Base-by-base conservation (phyloP, 345 rosid genomes). In the Brassica nigra region DNA sequence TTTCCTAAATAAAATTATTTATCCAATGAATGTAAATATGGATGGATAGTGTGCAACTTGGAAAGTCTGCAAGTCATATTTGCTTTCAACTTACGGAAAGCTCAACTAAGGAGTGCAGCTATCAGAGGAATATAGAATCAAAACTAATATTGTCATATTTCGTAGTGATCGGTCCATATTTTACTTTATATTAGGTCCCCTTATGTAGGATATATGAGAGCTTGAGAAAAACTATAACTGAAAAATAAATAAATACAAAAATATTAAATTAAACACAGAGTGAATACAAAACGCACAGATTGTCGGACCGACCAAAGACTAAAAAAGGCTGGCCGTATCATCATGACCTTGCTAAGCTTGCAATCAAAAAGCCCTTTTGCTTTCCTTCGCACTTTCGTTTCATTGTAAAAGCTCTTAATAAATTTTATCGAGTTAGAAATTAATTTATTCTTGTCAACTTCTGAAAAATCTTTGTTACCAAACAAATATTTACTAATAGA, bases 291-390 rank as follows among this genome's bases (percentile, higher is more conserved):
- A 87, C 88, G 81, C 96, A 86, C 90, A 89, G 82, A 87, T 91
- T 89, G 97, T 91, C 97, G 80, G 97, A 89, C 94, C 92, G 92
- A 95, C 97, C 97, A 89, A 88, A 88, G 84, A 77, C 91, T 87
- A n/a, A 80, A 88, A 85, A 66, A 76, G 89, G 83, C 88, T 88
- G 90, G 75, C 84, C 78, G 78, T 57, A 83, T 86, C 89, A 88
- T 88, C 89, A 92, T 92, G 90, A 88, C 91, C 86, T 85, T 89
- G 85, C 65, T 71, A 82, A 82, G 84, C 88, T 81, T 81, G 83
- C 83, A 44, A 57, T 66, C 47, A 61, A 76, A 67, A 86, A 82
- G 85, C 83, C 83, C 80, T 85, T 83, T 70, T 69, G 52, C 66
- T 75, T 55, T 64, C 30, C 76, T 49, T 63, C 59, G 62, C 77